Percentiles rank a stretch among this genome's conserved stretches.
These are phyloP conservation scores for Pulchroboletus neoregius DNA, from an alignment of 1,284 basidiomycete genomes.

Conservation along the genomic window DNA sequence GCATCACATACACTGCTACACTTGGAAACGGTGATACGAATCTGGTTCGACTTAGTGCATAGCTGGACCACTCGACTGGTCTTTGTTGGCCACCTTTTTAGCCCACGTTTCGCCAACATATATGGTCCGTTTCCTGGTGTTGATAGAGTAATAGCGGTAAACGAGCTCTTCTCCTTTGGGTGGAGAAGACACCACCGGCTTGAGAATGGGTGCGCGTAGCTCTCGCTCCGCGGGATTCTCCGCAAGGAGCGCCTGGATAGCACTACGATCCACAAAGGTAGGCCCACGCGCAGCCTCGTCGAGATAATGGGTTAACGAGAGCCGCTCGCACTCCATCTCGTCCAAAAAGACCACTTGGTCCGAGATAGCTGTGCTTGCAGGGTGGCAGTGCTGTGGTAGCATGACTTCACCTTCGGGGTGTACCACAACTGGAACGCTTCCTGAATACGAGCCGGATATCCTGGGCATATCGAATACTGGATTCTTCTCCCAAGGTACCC, in stretches of 20 bases:
- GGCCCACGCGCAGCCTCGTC: constrained; percentile 18
- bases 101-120: constrained; percentile 15
- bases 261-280: constrained; percentile 17
- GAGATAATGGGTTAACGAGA: constrained; percentile 18
- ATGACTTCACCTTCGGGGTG: not conserved
- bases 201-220: constrained; percentile 7
- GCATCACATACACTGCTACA: too few relatives aligned
- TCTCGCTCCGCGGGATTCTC: constrained; percentile 9
- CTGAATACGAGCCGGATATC: not conserved
- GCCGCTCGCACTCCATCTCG: not conserved
- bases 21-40: too few relatives aligned
- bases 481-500: constrained; percentile 19
- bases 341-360: constrained; percentile 9
- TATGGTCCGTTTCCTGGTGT: not conserved
- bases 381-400: not conserved
- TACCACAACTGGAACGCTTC: constrained; percentile 2
- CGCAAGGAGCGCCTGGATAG: not conserved
- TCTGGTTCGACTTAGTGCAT: too few relatives aligned
- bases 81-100: constrained; percentile 3
- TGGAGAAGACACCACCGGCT: constrained; percentile 3
- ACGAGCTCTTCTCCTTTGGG: constrained; percentile 16
- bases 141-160: constrained; percentile 14
- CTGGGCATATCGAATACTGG: not conserved
- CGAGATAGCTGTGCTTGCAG: not conserved
- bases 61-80: too few relatives aligned